A percentile compares a stretch with the other conserved stretches of the same genome.
phyloP scores from a whole-genome alignment of 345 rosid genomes.

The Clausena lansium region DNA sequence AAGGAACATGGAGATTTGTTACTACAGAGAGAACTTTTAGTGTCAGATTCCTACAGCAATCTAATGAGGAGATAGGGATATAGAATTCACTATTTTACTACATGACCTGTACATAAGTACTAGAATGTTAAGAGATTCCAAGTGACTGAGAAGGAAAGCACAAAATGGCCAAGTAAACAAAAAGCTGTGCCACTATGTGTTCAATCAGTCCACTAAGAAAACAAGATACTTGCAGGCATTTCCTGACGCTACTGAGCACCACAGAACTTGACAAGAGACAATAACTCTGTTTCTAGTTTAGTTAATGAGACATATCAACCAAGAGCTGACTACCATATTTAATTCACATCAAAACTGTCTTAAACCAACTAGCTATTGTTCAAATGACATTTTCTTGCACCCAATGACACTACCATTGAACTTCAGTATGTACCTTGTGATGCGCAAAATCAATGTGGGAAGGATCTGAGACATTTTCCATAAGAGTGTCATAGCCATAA shows the following conservation, averaged over 20 bases:
- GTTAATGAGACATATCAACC: neutral
- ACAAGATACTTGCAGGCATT: neutral
- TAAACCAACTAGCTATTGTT: neutral
- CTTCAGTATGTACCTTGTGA: conserved; percentile 62
- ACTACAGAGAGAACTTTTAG: neutral
- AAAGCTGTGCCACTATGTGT: neutral
- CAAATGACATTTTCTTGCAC: neutral
- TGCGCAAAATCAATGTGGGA: conserved; percentile 96
- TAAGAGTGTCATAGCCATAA: conserved; percentile 91
- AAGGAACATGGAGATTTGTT: neutral
- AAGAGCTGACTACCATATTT: neutral
- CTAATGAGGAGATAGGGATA: neutral
- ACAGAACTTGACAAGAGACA: neutral
- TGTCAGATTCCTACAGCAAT: neutral
- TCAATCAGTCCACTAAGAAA: neutral
- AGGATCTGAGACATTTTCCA: conserved; percentile 99
- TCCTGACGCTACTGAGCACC: neutral
- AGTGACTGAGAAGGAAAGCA: neutral
- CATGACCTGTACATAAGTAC: neutral
- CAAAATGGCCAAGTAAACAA: neutral
- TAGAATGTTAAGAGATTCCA: neutral
- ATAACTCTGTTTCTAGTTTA: neutral
- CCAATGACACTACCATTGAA: neutral
- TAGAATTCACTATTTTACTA: conserved; percentile 5
- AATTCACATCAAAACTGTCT: neutral